Percentiles rank a stretch among this genome's conserved stretches.
These are phyloP conservation scores for Ogataea saltuana DNA, from an alignment of 805 yeast genomes.

Conservation along the genomic window DNA sequence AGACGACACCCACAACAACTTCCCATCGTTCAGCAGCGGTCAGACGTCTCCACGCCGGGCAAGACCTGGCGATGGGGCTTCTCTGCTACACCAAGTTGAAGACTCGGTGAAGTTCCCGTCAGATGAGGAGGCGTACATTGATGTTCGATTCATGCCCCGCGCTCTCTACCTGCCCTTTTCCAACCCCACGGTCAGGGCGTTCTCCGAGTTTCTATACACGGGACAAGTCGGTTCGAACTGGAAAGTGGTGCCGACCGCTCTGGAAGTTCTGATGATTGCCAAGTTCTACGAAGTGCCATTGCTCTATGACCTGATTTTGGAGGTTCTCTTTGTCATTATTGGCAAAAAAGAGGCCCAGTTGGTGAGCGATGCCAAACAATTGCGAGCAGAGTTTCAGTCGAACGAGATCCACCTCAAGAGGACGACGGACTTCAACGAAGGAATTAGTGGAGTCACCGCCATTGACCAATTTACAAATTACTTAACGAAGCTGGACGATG, in stretches of 20 bases:
- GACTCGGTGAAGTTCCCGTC: slow-evolving; percentile 18
- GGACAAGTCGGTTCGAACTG: slow-evolving; percentile 79
- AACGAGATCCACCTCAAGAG: slow-evolving; percentile 10
- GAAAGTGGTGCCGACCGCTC: slow-evolving; percentile 67
- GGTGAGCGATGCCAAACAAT: slow-evolving; percentile 40
- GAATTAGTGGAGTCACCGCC: slow-evolving; percentile 23
- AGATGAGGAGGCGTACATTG: slow-evolving; percentile 37
- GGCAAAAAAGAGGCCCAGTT: slow-evolving; percentile 64
- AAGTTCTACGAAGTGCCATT: slow-evolving; percentile 69
- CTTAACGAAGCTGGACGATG: slow-evolving; percentile 64
- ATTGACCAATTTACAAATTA: slow-evolving; percentile 55
- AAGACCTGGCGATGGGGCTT: background rate
- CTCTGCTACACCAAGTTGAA: slow-evolving; percentile 2
- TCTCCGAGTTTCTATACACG: slow-evolving; percentile 72
- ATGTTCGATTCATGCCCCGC: slow-evolving; percentile 67
- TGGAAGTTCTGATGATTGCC: slow-evolving; percentile 62
- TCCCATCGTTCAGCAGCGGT: background rate
- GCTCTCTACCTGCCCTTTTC: slow-evolving; percentile 68
- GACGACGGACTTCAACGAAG: slow-evolving; percentile 14
- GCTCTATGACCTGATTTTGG: slow-evolving; percentile 66
- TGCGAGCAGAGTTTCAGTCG: slow-evolving; percentile 25
- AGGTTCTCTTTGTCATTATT: slow-evolving; percentile 66
- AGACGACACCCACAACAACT: background rate
- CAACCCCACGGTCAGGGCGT: slow-evolving; percentile 59
- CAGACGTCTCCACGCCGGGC: background rate